Evolutionary conservation across 768 basidiomycete species (phyloP).

Genomic region (Collybia sordida): DNA sequence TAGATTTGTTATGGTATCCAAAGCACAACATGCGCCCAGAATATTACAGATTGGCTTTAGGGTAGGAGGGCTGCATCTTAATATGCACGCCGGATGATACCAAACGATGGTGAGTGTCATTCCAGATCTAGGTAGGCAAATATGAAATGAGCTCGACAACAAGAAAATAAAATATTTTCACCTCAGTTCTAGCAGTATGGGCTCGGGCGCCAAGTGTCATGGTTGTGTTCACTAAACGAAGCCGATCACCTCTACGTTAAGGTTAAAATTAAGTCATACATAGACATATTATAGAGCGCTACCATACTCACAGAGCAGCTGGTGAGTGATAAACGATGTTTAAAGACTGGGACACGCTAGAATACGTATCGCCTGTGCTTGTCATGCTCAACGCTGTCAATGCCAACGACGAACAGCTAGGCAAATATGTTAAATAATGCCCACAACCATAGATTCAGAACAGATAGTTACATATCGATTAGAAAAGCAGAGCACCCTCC

Average conservation of each 20-base stretch:
- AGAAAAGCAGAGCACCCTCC: slow-evolving; percentile 57
- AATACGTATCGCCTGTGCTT: slow-evolving; percentile 19
- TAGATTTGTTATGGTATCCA: too few relatives aligned
- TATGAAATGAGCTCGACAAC: background rate
- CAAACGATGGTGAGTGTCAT: slow-evolving; percentile 46
- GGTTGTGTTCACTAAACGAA: slow-evolving; percentile 54
- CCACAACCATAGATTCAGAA: background rate
- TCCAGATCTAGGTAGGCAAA: slow-evolving; percentile 48
- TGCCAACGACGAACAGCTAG: slow-evolving; percentile 51
- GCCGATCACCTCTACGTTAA: slow-evolving; percentile 40
- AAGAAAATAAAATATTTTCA: slow-evolving; percentile 10
- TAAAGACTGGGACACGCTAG: slow-evolving; percentile 50
- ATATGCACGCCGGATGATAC: slow-evolving; percentile 55
- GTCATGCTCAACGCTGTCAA: slow-evolving; percentile 32
- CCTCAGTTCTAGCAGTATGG: slow-evolving; percentile 51
- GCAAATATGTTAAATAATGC: background rate
- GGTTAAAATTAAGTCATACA: background rate
- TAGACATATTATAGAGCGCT: background rate
- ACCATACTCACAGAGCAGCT: slow-evolving; percentile 40
- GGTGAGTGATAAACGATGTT: slow-evolving; percentile 60
- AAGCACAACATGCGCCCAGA: too few relatives aligned
- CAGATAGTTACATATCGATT: slow-evolving; percentile 43
- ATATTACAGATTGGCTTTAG: slow-evolving; percentile 24
- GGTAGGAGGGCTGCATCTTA: slow-evolving; percentile 50
- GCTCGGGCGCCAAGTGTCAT: slow-evolving; percentile 47